Evolutionary conservation across 202 grass and related monocot species (phyloP), one percentile per base, ranked within the genome.

Genomic region (Panicum virgatum): DNA sequence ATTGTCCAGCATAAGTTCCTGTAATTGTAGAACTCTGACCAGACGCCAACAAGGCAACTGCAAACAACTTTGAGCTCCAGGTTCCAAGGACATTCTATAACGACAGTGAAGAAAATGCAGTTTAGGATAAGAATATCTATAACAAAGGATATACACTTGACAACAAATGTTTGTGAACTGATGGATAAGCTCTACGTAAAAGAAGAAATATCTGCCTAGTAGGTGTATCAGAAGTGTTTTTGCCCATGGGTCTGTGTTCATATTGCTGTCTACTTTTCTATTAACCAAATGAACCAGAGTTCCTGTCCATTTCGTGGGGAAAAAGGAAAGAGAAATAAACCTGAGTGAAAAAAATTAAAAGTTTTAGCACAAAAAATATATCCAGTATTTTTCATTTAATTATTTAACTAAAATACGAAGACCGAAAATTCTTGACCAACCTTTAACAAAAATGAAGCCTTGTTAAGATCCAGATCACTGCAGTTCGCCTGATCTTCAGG

Each of bases 11-110:
- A 84, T 98, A 98, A 30, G 96, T 98, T 84, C 96, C 96, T 2
- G 92, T 98, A 79, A 98, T 98, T 81, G 96, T 95, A 79, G 96
- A 98, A 88, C 92, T 98, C 72, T 98, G 96, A 72, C 96, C 96
- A 72, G 92, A 98, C 59, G 96, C 96, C 82, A 98, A 80, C 73
- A 98, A 90, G 64, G 96, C 96, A 72, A 98, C 66, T 38, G 96
- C 92, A n/a, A 94, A 98, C 71, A 98, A 82, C 87, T 98, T 98
- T 66, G 96, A 98, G 85, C 92, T 90, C 96, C 96, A 98, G 45
- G 69, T 90, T 84, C 96, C 96, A 3, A 98, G 91, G 63, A 98
- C 96, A 86, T 98, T 95, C 96, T 97, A 80, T 26, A 81, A 52
- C 19, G 69, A 87, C 75, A n/a, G 66, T 39, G 67, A 20, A 66